Evolutionary conservation across 1,284 basidiomycete species (phyloP).

Genomic region (Fomitopsis pinicola): DNA sequence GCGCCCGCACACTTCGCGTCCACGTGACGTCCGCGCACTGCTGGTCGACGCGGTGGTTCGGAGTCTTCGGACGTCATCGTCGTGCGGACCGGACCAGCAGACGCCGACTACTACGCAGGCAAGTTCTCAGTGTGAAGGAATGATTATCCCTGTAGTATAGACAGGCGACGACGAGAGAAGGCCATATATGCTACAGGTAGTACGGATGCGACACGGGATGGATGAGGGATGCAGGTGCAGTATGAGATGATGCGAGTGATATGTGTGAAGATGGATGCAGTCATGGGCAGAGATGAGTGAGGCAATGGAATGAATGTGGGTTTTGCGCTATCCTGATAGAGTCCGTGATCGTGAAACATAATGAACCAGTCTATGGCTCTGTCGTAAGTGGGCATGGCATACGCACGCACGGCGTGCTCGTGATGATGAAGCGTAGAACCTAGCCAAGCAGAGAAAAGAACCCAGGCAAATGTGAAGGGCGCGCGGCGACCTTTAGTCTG

Average conservation of each 20-base stretch:
- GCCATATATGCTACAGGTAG: background rate
- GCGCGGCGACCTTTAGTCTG: background rate
- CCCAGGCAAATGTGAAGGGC: background rate
- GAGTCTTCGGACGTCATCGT: background rate
- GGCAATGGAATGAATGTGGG: background rate
- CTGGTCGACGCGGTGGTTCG: no score
- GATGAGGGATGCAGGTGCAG: background rate
- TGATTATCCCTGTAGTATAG: background rate
- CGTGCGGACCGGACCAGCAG: no score
- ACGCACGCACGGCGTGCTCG: background rate
- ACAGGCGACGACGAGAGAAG: background rate
- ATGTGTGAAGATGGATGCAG: background rate
- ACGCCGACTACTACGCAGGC: background rate
- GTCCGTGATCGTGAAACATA: background rate
- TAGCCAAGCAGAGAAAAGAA: no score
- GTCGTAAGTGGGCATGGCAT: background rate
- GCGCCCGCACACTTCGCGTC: background rate
- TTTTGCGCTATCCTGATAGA: background rate
- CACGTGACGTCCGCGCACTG: background rate
- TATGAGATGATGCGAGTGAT: background rate
- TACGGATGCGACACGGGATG: background rate
- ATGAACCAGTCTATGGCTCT: background rate
- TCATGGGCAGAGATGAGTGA: background rate
- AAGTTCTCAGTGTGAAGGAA: background rate
- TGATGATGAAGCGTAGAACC: background rate